Base-by-base conservation (phyloP, 148 eudicot genomes). In the Agrostemma githago region DNA sequence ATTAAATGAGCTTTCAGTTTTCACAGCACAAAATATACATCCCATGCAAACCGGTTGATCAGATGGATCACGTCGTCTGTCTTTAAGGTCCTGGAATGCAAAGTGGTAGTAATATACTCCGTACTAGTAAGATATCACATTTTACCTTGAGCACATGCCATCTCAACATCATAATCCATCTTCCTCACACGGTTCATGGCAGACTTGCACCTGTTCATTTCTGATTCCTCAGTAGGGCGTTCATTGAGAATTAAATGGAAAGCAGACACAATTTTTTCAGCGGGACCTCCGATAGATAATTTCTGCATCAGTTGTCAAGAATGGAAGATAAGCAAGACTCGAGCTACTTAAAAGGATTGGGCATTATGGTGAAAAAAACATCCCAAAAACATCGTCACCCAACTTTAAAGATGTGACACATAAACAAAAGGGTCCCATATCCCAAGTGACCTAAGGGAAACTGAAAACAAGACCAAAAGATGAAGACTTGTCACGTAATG, bases 91-190 rank as follows among this genome's bases (percentile, higher is more conserved):
- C 7, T 20, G 11, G 15, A 61, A 56, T 16, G 2, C 41, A 79
- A 51, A 11, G 11, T 8, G 4, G 21, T 61, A 21, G 38, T 40
- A 46, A 43, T 3, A 4, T 37, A 34, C 39, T 11, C 41, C 16
- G 62, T 38, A 75, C n/a, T n/a, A n/a, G n/a, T n/a, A n/a, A n/a
- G n/a, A n/a, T n/a, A n/a, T 7, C n/a, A n/a, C 72, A 60, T 20
- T 66, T 76, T 86, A 94, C 98, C 98, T 80, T 83, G 89, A 44
- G 82, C 80, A 78, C 96, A 88, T 26, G 96, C 93, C 72, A 85
- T 58, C 72, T 91, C 89, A 76, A 88, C 89, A 72, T 91, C 93
- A 80, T 85, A 83, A 76, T 92, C 98, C 90, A 92, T 86, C 83
- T 88, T 94, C 79, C 88, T 87, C 60, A 91, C 88, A 70, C 82